Evolutionary conservation across 2,329 filamentous ascomycete genomes (phyloP).

Genomic region (Triangularia setosa): DNA sequence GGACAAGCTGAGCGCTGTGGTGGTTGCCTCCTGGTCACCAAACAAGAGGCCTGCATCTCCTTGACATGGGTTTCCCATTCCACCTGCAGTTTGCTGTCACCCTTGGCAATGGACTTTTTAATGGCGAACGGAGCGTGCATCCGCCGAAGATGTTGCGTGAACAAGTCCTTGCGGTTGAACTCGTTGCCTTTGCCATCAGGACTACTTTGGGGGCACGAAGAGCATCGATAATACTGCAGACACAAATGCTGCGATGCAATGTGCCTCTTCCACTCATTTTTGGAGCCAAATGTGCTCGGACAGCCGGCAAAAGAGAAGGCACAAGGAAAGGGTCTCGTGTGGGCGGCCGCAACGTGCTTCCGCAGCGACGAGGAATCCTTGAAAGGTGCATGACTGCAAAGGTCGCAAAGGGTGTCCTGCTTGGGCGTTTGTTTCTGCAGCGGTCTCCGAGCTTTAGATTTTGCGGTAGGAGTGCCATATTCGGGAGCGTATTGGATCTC

Average conservation of each 20-base stretch:
- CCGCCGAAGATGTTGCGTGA: conserved; percentile 86
- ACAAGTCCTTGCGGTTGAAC: conserved; percentile 95
- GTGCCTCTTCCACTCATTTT: conserved; percentile 98
- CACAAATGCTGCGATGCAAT: conserved; percentile 86
- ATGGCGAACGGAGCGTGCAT: conserved; percentile 79
- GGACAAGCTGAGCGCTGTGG: conserved; percentile 70
- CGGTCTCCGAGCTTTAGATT: conserved; percentile 44
- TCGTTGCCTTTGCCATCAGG: conserved; percentile 58
- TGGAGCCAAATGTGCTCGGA: conserved; percentile 77
- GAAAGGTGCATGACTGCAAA: conserved; percentile 62
- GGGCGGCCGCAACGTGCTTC: conserved; percentile 64
- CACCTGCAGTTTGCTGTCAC: conserved; percentile 54
- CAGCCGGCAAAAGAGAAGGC: conserved; percentile 84
- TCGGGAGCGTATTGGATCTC: conserved; percentile 35
- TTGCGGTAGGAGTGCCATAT: conserved; percentile 34
- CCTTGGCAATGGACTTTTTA: conserved; percentile 53
- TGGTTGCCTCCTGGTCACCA: conserved; percentile 63
- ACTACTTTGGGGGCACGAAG: conserved; percentile 52
- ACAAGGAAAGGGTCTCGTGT: conserved; percentile 75
- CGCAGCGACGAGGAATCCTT: conserved; percentile 63
- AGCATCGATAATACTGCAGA: conserved; percentile 61
- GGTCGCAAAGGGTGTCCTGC: conserved; percentile 57
- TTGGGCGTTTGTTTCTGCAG: conserved; percentile 47
- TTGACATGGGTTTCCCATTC: conserved; percentile 65
- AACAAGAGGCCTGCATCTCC: conserved; percentile 70